Evolutionary conservation across 2,329 filamentous ascomycete genomes (phyloP), one percentile per base, ranked within the genome.

Genomic region (Penicillium sp.): DNA sequence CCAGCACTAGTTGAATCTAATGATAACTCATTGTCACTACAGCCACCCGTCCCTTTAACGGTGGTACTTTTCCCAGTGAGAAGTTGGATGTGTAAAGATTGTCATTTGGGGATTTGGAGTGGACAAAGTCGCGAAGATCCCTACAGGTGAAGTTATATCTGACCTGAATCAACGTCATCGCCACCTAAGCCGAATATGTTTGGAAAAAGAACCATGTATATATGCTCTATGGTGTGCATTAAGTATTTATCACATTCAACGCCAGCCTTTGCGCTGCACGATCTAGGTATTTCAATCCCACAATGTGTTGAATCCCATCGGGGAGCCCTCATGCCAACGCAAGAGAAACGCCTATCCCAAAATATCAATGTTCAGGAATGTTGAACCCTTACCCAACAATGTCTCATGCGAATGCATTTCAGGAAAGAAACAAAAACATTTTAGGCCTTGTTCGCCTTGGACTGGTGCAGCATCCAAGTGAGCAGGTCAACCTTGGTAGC

Each of bases 401-500:
- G 13, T 42, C 27, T 34, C 42, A 39, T 50, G 41, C 42, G 42
- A 55, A 67, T 61, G 60, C 45, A 55, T 41, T 23, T 46, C 31
- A 35, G 38, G 41, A 46, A 58, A 38, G 25, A 45, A 35, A 46
- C 41, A 44, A 44, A 34, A 23, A 3, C n/a, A 21, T 23, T 54
- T 41, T 60, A 56, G 50, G 58, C 57, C 50, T 54, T 57, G 37
- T 59, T 60, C 8, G 51, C 29, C 57, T 69, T 71, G 46, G 76
- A 78, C 62, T 82, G 80, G 75, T 87, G 90, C 37, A 97, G 86
- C 83, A 99, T 86, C 87, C 90, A 99, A 40, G 87, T 91, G 67
- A 99, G 76, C 65, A 99, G 75, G 76, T 99, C 94, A 6, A 99
- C 94, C 82, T 99, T 99, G 32, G 94, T 97, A 8, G 95, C 92